Evolutionary conservation across 2,329 filamentous ascomycete species (phyloP), one percentile per base, ranked within the genome.

Genomic region (Fusarium sp.): DNA sequence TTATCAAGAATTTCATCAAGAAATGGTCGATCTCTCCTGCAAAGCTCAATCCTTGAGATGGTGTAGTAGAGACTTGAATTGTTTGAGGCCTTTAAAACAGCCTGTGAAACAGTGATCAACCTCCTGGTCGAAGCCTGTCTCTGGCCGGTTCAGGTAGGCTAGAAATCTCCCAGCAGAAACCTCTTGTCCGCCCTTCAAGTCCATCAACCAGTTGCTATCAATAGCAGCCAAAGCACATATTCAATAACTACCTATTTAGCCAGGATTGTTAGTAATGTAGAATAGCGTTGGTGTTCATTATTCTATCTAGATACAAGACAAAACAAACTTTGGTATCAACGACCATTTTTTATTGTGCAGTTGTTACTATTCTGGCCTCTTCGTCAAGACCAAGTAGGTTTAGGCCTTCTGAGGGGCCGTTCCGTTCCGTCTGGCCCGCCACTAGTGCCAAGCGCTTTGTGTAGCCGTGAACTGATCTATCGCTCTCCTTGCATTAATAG

Each of bases 11-110:
- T 20, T 20, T 20, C 20, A 20, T 20, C 20, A 20, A 64, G 44
- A 4, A 64, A 61, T 0, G 2, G 49, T 63, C 3, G 58, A 64
- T 3, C 3, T 25, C 22, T 64, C 30, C 2, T 20, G 16, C 7
- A 41, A 3, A 2, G 58, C 41, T 16, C 72, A 71, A n/a, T 65
- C 61, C 53, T 74, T 77, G 9, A 78, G 64, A n/a, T 77, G 70
- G 7, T 60, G 1, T 20, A 12, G 32, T 1, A 58, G 10, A 3
- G 12, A 27, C 1, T 53, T 34, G 3, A 18, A 1, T 11, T 20
- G 7, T 2, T 32, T 5, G 1, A 0, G 6, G 4, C 14, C 20
- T 10, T 53, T 20, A 3, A 11, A 10, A 16, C 18, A 18, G 2
- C 16, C 0, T 3, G 16, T 29, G 4, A 73, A 59, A 3, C 27